Base-by-base conservation (phyloP, 2,329 filamentous ascomycete species). In the Shiraia bambusicola region DNA sequence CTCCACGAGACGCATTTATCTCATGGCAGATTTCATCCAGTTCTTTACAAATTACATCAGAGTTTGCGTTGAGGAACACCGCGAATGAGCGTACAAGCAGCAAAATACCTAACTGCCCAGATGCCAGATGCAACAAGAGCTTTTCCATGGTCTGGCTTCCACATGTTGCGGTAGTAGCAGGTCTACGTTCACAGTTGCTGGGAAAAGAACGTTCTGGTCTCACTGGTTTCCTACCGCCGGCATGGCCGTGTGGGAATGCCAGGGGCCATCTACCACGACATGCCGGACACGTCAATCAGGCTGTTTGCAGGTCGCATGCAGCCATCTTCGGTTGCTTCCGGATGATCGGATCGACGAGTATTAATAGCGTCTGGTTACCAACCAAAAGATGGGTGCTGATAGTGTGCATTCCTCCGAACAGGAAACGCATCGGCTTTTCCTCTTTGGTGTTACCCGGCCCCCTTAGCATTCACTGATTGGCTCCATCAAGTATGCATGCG, bases 301-400 rank as follows among this genome's bases (percentile, higher is more conserved):
- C 40, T 32, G 30, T 42, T 39, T 50, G 24, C 47, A 36, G 45
- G 35, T 59, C 42, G 59, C 60, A 65, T 64, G 55, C 60, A 63
- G 52, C 48, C 40, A 49, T 34, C 16, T 44, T 60, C 55, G 60
- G 61, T 59, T 63, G 56, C 58, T 64, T 63, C 63, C 61, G 59
- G 58, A 32, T 36, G 59, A 63, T 58, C 58, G 42, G 50, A 48
- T 43, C 40, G 45, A 54, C 43, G 46, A 47, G 50, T 45, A n/a
- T n/a, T n/a, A n/a, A n/a, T n/a, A 47, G 26, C 33, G 19, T 22
- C 33, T 47, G 38, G 38, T 25, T 13, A 17, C 33, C 44, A 15
- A 30, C 47, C 47, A 40, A 35, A 42, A 37, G 31, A 28, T 44
- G 47, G 35, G 40, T 30, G 41, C 27, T 40, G 45, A 30, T 47